Conservation (phyloP, 2,329 filamentous ascomycete species). For the Colletotrichum magnum region DNA sequence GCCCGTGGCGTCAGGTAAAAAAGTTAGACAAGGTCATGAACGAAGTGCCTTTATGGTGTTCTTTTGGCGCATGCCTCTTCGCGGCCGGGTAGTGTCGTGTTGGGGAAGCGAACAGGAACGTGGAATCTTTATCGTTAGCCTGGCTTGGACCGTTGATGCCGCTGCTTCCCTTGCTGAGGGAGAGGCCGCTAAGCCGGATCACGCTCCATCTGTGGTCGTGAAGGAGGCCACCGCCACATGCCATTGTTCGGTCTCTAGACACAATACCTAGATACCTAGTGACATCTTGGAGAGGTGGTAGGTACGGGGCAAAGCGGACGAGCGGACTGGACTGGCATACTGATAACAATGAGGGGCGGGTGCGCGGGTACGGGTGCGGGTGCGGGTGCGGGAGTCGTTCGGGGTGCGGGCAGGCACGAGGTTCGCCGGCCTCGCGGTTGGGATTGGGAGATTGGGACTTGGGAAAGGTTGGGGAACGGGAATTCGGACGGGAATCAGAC, state of each 20-base stretch:
- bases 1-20: too few relatives aligned
- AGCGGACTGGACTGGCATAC: constrained; percentile 11
- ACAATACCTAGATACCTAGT: background rate
- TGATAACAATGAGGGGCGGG: constrained; percentile 13
- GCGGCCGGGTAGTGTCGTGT: constrained; percentile 2
- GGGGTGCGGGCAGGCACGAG: too few relatives aligned
- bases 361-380: background rate
- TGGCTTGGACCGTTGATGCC: constrained; percentile 1
- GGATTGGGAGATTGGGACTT: background rate
- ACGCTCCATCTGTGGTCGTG: constrained; percentile 5
- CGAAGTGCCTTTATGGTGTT: too few relatives aligned
- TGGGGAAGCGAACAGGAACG: constrained; percentile 12
- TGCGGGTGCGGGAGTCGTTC: background rate
- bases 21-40: too few relatives aligned
- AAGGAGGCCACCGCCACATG: constrained; percentile 34
- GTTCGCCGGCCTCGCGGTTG: background rate
- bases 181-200: constrained; percentile 4
- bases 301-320: constrained; percentile 10
- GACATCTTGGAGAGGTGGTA: background rate
- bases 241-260: constrained; percentile 13
- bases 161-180: background rate
- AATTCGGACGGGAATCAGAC: constrained; percentile 1
- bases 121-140: constrained; percentile 6
- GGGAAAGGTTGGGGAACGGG: constrained; percentile 24
- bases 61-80: background rate